Conservation (phyloP, 176 grass and related monocot genomes). For the Pharus latifolius region DNA sequence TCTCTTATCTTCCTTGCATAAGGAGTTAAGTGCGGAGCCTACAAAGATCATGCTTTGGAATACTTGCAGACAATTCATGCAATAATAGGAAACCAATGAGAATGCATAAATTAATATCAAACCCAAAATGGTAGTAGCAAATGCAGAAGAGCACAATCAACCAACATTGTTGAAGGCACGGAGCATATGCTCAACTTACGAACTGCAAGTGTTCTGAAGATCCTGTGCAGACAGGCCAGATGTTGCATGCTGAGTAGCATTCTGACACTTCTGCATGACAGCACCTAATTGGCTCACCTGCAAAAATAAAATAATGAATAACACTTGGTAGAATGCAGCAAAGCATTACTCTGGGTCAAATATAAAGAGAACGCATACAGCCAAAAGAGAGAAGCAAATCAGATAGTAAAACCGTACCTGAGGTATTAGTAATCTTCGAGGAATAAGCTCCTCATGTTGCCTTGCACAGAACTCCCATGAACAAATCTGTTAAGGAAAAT, state of each 20-base stretch:
- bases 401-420: conserved; percentile 30
- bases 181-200: too few relatives aligned
- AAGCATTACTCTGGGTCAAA: background rate
- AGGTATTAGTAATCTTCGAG: conserved; percentile 86
- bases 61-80: too few relatives aligned
- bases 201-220: conserved; percentile 92
- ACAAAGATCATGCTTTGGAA: too few relatives aligned
- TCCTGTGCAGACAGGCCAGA: conserved; percentile 56
- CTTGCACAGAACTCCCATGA: conserved; percentile 99
- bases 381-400: too few relatives aligned
- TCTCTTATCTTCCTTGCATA: too few relatives aligned
- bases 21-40: too few relatives aligned
- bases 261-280: conserved; percentile 84
- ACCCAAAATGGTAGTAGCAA: too few relatives aligned
- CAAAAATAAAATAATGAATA: conserved; percentile 10
- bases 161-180: too few relatives aligned
- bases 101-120: too few relatives aligned
- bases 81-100: too few relatives aligned
- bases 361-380: too few relatives aligned
- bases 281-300: conserved; percentile 80
- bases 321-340: background rate
- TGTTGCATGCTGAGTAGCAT: conserved; percentile 60
- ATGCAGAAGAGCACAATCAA: too few relatives aligned
- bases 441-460: conserved; percentile 96
- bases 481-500: conserved; percentile 54